A percentile compares a stretch with the other conserved stretches of the same genome.
phyloP scores from a whole-genome alignment of 768 basidiomycete genomes.

The Mycena crocata region DNA sequence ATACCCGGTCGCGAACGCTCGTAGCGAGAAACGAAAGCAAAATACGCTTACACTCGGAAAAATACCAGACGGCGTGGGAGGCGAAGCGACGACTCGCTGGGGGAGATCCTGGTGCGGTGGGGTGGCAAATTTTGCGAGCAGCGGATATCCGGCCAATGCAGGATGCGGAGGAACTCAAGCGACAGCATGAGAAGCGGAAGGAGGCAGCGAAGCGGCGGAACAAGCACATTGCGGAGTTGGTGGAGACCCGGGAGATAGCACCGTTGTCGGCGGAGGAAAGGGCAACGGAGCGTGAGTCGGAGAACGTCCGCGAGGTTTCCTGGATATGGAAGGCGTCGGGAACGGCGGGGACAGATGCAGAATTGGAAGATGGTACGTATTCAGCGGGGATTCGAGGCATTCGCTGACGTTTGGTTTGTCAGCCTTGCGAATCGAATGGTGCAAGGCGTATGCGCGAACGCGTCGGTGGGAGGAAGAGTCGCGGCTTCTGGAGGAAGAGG shows the following conservation, averaged over 20 bases:
- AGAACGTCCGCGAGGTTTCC: background rate
- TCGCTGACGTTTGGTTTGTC: background rate
- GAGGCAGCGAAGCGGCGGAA: background rate
- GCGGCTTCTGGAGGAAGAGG: slow-evolving; percentile 25
- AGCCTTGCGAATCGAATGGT: slow-evolving; percentile 31
- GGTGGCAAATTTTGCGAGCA: background rate
- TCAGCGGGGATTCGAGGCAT: too few species aligned
- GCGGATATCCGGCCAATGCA: slow-evolving; percentile 17
- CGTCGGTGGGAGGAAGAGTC: slow-evolving; percentile 31
- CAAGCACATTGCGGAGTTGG: background rate
- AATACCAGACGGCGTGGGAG: slow-evolving; percentile 22
- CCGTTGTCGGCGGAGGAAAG: background rate
- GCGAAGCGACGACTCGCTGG: slow-evolving; percentile 14
- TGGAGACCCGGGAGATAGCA: background rate
- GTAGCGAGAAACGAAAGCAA: slow-evolving; percentile 18
- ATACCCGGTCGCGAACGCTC: slow-evolving; percentile 16
- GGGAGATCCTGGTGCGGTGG: background rate
- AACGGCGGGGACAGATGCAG: background rate
- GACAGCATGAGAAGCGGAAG: background rate
- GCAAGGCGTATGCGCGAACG: slow-evolving; percentile 8
- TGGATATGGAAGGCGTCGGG: slow-evolving; percentile 27
- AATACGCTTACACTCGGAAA: slow-evolving; percentile 16
- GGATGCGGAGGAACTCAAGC: slow-evolving; percentile 4
- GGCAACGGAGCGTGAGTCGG: background rate
- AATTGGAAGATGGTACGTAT: slow-evolving; percentile 10